A percentile compares a stretch with the other conserved stretches of the same genome.
These are phyloP conservation scores for Saposhnikovia divaricata DNA, from an alignment of 129 eudicot species.

Conservation along the genomic window DNA sequence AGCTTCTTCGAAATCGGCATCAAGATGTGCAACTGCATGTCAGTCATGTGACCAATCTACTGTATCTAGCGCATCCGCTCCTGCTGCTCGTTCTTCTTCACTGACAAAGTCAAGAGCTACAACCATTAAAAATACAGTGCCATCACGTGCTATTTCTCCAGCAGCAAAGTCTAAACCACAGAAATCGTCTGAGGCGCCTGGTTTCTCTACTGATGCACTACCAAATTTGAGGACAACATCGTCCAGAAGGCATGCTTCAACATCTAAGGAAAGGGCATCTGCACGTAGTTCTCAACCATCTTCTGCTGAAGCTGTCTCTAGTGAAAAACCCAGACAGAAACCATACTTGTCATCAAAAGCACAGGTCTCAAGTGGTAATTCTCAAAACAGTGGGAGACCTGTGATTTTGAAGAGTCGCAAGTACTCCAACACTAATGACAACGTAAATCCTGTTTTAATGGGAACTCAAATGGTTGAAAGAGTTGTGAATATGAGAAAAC, in stretches of 20 bases:
- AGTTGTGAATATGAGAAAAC: slow-evolving; percentile 87
- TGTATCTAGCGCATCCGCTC: slow-evolving; percentile 23
- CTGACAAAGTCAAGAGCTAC: slow-evolving; percentile 31
- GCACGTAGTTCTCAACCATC: slow-evolving; percentile 21
- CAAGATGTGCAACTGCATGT: slow-evolving; percentile 51
- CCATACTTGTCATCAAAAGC: slow-evolving; percentile 55
- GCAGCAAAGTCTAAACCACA: slow-evolving; percentile 45
- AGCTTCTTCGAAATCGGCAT: slow-evolving; percentile 29
- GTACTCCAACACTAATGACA: slow-evolving; percentile 33
- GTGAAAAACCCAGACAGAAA: slow-evolving; percentile 38
- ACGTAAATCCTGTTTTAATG: slow-evolving; percentile 81
- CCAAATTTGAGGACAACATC: slow-evolving; percentile 22
- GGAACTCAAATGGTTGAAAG: slow-evolving; percentile 95
- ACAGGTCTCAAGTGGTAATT: slow-evolving; percentile 30
- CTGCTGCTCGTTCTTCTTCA: slow-evolving; percentile 34
- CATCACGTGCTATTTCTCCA: slow-evolving; percentile 48
- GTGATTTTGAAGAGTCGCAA: slow-evolving; percentile 39
- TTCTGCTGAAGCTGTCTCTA: slow-evolving; percentile 21
- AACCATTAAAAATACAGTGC: slow-evolving; percentile 17
- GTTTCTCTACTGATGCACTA: slow-evolving; percentile 22
- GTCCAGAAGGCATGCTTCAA: slow-evolving; percentile 55
- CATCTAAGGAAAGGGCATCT: slow-evolving; percentile 46
- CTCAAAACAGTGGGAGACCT: slow-evolving; percentile 23
- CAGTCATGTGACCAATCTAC: slow-evolving; percentile 28
- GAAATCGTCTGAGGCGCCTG: slow-evolving; percentile 34